Evolutionary conservation across 192 early-diverging fungal genomes (phyloP), one percentile per base, ranked within the genome.

Genomic region (Coemansia sp.): DNA sequence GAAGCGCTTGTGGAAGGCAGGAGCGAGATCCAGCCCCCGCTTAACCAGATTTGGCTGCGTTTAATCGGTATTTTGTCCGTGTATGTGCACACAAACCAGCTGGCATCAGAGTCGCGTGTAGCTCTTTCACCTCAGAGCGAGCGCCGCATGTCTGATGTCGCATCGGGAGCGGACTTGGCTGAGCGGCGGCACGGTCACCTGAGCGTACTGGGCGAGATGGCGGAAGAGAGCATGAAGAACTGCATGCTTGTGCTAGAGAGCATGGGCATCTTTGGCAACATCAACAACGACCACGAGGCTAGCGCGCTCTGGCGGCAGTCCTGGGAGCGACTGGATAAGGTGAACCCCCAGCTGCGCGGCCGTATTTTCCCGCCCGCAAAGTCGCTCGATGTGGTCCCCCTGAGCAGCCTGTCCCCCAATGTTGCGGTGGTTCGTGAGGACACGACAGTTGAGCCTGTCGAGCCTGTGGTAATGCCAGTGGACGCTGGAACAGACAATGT

Each of bases 201-300:
- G 63, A 48, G 59, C 9, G 80, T 75, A 53, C 64, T 83, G 36
- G 75, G 71, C 48, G 80, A 83, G 69, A 77, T 83, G 80, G 80
- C 80, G 11, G 80, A 74, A 24, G 80, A 83, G 34, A 78, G 74
- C 60, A 33, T 65, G 21, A 77, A 74, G 37, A 83, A 83, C 44
- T 75, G 80, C 64, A 53, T 83, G 63, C 80, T 83, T 59, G 75
- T 83, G 27, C 59, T 83, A 29, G 69, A 72, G 61, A 72, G 59
- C 53, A 78, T 75, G 69, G 68, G 59, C 7, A 74, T 83, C 29
- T 75, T 83, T 51, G 73, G 73, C 54, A 35, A 48, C 35, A 59
- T 51, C 14, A 45, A 37, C 29, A 51, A 57, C 9, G 51, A 68
- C 40, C 60, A 64, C 16, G 53, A 69, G 36, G n/a, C 56, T 24